phyloP scores from a whole-genome alignment of 2,329 filamentous ascomycete genomes.

The Nigrospora oryzae region DNA sequence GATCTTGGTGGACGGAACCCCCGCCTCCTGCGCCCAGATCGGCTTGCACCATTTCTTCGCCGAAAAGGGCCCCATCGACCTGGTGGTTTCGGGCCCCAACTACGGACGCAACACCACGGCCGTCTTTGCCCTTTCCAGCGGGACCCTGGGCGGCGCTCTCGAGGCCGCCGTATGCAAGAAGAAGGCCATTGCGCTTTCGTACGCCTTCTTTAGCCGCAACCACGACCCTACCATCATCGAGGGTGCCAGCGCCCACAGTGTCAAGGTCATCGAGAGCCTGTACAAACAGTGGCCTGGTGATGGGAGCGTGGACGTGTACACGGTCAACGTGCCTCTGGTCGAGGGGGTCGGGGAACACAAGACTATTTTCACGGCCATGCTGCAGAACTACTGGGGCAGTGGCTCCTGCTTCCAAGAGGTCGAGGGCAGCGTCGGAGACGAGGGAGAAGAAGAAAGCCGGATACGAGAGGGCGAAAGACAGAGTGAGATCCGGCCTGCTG shows the following conservation, averaged over 20 bases:
- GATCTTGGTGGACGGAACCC: slow-evolving; percentile 74
- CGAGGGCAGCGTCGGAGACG: slow-evolving; percentile 54
- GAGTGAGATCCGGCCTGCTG: slow-evolving; percentile 10
- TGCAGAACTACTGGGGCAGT: slow-evolving; percentile 85
- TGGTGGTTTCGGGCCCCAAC: slow-evolving; percentile 75
- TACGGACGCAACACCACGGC: slow-evolving; percentile 78
- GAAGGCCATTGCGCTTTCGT: slow-evolving; percentile 74
- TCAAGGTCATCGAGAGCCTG: slow-evolving; percentile 72
- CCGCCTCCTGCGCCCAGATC: slow-evolving; percentile 74
- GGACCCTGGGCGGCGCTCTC: slow-evolving; percentile 68
- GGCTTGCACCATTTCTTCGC: slow-evolving; percentile 73
- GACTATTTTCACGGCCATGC: slow-evolving; percentile 74
- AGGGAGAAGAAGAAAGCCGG: slow-evolving; percentile 62
- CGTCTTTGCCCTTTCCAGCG: slow-evolving; percentile 68
- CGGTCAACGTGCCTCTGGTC: slow-evolving; percentile 80
- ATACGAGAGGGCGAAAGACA: slow-evolving; percentile 54
- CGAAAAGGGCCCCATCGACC: slow-evolving; percentile 61
- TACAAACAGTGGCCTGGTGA: slow-evolving; percentile 64
- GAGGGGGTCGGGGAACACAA: slow-evolving; percentile 64
- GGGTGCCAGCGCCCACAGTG: slow-evolving; percentile 65
- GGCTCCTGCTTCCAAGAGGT: slow-evolving; percentile 82
- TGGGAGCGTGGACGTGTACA: slow-evolving; percentile 71
- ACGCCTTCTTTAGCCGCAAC: slow-evolving; percentile 79
- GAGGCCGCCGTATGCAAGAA: slow-evolving; percentile 66
- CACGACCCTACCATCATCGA: slow-evolving; percentile 77